A percentile compares a stretch with the other conserved stretches of the same genome.
phyloP scores from a whole-genome alignment of 805 yeast genomes.

The Pichia cephalocereana region DNA sequence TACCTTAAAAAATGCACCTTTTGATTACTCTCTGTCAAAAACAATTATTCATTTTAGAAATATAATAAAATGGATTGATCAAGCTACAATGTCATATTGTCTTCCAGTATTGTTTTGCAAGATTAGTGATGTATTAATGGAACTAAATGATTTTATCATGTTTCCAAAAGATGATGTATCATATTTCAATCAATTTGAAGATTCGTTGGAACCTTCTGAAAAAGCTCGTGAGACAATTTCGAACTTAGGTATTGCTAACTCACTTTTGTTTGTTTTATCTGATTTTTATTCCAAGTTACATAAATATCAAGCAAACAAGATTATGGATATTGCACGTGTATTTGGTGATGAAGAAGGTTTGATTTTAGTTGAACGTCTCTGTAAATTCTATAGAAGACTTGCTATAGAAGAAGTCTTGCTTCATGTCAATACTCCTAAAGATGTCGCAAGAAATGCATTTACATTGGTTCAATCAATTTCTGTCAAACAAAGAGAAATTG shows the following conservation, averaged over 20 bases:
- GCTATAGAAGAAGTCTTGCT: slow-evolving; percentile 50
- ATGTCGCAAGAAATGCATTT: slow-evolving; percentile 34
- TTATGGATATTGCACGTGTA: slow-evolving; percentile 30
- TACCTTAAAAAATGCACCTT: slow-evolving; percentile 46
- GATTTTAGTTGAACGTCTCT: slow-evolving; percentile 32
- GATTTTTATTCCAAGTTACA: slow-evolving; percentile 46
- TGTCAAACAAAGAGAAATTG: slow-evolving; percentile 34
- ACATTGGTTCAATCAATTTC: slow-evolving; percentile 26
- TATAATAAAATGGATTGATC: slow-evolving; percentile 48
- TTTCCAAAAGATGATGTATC: slow-evolving; percentile 25
- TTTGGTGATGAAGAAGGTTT: slow-evolving; percentile 36
- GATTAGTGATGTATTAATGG: slow-evolving; percentile 10
- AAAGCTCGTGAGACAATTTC: slow-evolving; percentile 28
- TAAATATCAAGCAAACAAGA: slow-evolving; percentile 38
- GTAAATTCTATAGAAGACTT: slow-evolving; percentile 39
- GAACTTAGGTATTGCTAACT: slow-evolving; percentile 31
- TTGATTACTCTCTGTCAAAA: slow-evolving; percentile 49
- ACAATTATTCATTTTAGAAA: slow-evolving; percentile 45
- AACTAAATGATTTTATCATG: slow-evolving; percentile 20
- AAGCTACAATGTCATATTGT: slow-evolving; percentile 43
- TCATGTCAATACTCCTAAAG: slow-evolving; percentile 38
- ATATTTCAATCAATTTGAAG: slow-evolving; percentile 29
- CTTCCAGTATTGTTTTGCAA: slow-evolving; percentile 15
- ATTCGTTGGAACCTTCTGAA: slow-evolving; percentile 14
- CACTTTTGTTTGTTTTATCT: slow-evolving; percentile 42